phyloP scores from a whole-genome alignment of 2,329 filamentous ascomycete genomes.

The Penicillium sp. region DNA sequence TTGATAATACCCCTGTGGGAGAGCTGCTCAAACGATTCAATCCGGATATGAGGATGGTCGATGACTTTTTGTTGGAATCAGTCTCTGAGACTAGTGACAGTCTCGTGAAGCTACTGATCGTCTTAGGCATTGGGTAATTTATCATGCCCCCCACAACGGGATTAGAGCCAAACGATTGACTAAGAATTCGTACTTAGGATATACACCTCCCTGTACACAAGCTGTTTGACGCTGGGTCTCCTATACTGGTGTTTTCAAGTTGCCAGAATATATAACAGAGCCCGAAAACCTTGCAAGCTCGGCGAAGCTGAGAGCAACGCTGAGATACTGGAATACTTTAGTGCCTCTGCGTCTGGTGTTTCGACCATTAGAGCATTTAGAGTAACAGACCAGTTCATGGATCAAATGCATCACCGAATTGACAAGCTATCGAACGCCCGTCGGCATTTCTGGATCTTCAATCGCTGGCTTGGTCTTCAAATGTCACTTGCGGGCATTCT shows the following conservation, averaged over 20 bases:
- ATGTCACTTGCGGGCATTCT: neutral
- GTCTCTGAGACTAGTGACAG: neutral
- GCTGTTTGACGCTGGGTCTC: neutral
- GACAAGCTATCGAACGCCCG: neutral
- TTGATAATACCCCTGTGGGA: neutral
- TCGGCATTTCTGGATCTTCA: neutral
- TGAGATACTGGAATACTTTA: neutral
- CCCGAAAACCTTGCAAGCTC: neutral
- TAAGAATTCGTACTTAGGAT: neutral
- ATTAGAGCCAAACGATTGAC: neutral
- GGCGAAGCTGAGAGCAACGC: neutral
- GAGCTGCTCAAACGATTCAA: neutral
- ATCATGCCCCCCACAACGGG: neutral
- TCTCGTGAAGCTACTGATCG: neutral
- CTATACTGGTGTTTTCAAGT: neutral
- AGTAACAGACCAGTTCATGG: neutral
- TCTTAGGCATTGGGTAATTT: neutral
- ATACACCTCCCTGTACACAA: neutral
- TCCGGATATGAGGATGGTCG: neutral
- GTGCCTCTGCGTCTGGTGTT: neutral
- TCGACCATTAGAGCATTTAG: neutral
- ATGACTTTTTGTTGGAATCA: neutral
- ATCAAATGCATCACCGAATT: neutral
- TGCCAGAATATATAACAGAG: neutral
- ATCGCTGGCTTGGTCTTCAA: neutral